Conservation (phyloP, 2,329 filamentous ascomycete genomes). For the Ceratocystis albifundus region DNA sequence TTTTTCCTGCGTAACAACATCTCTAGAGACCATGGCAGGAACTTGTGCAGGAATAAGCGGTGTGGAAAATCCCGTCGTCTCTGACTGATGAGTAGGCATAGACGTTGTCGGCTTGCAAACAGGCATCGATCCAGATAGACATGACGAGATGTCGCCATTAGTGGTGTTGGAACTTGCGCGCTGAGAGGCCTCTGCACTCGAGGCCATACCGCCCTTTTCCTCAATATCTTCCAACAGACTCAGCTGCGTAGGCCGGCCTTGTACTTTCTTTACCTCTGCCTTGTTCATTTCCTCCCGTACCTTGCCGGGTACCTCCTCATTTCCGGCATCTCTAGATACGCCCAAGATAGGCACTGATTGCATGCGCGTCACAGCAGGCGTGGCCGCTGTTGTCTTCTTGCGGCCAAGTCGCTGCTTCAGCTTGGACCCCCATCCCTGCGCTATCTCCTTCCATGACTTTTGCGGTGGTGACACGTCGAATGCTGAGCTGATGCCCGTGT, state of each 20-base stretch:
- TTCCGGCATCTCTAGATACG: background rate
- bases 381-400: conserved; percentile 2
- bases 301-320: background rate
- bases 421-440: conserved; percentile 15
- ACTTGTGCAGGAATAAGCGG: background rate
- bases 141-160: background rate
- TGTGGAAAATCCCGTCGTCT: background rate
- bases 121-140: background rate
- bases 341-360: conserved; percentile 2
- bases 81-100: background rate
- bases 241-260: background rate
- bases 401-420: conserved; percentile 12
- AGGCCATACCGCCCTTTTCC: background rate
- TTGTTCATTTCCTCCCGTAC: background rate
- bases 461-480: conserved; percentile 21
- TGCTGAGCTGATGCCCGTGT: conserved; percentile 17
- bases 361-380: conserved; percentile 5
- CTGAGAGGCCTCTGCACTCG: background rate
- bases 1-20: background rate
- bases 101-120: background rate
- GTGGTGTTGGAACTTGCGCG: background rate
- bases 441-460: conserved; percentile 15
- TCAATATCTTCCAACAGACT: background rate
- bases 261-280: background rate
- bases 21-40: background rate